Conservation (phyloP, 2,329 filamentous ascomycete genomes). For the Fonsecaea erecta region DNA sequence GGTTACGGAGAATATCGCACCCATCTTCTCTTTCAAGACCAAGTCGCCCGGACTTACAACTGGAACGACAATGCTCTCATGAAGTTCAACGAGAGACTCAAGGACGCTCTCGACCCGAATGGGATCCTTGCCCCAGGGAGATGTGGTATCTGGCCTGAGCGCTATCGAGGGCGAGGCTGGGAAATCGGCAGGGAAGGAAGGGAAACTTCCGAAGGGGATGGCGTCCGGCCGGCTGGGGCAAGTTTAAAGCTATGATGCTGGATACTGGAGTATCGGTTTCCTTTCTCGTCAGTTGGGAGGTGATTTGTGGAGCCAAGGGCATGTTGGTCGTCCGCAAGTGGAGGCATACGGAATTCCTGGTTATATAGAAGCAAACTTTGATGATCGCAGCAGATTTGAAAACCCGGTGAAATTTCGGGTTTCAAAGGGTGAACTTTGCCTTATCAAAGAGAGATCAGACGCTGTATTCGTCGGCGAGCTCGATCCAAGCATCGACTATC, state of each 20-base stretch:
- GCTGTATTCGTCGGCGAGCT: constrained; percentile 57
- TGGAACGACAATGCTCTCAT: constrained; percentile 50
- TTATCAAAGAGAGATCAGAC: constrained; percentile 35
- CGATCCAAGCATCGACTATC: constrained; percentile 59
- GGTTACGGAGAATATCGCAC: constrained; percentile 56
- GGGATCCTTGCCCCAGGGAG: constrained; percentile 55
- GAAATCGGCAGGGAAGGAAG: constrained; percentile 24
- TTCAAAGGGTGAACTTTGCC: neutral
- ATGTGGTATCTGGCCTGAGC: constrained; percentile 50
- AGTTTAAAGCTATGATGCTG: neutral
- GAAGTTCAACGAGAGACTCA: constrained; percentile 53
- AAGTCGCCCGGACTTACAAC: constrained; percentile 52
- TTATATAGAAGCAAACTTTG: neutral
- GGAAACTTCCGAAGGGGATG: constrained; percentile 14
- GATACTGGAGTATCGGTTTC: neutral
- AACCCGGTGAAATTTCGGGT: neutral
- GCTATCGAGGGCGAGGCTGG: constrained; percentile 27
- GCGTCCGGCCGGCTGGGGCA: neutral
- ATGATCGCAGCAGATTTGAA: neutral
- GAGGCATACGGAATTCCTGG: neutral
- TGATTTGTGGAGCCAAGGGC: neutral
- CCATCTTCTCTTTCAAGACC: constrained; percentile 52
- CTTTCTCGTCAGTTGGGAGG: neutral
- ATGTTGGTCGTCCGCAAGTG: neutral
- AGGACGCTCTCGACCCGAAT: constrained; percentile 55